These are phyloP conservation scores for Entomophthora muscae DNA, from an alignment of 371 early-diverging fungal genomes.

Conservation along the genomic window DNA sequence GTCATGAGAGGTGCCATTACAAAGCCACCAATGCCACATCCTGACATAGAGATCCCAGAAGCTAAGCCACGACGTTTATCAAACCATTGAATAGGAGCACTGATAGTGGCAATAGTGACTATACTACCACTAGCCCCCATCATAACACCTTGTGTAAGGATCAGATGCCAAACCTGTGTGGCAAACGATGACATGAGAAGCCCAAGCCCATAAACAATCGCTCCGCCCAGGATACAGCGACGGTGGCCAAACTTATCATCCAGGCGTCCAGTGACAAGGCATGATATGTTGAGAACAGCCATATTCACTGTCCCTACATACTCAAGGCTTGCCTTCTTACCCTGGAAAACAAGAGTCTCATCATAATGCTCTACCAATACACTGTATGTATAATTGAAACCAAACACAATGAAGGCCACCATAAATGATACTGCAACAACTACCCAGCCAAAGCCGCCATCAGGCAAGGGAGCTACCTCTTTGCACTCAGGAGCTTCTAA, in stretches of 20 bases:
- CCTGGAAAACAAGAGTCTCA: not conserved
- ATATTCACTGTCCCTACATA: not conserved
- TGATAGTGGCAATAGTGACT: conserved; percentile 38
- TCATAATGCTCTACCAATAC: conserved; percentile 20
- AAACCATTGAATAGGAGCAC: conserved; percentile 77
- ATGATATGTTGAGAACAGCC: not conserved
- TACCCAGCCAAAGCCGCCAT: conserved; percentile 18
- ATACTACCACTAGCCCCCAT: conserved; percentile 31
- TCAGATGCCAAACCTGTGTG: conserved; percentile 28
- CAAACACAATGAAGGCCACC: conserved; percentile 23
- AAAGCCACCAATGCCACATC: conserved; percentile 62
- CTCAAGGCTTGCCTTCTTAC: not conserved
- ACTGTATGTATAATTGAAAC: conserved; percentile 22
- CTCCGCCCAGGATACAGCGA: not conserved
- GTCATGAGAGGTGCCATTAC: conserved; percentile 43
- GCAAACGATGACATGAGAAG: not conserved
- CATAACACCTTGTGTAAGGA: conserved; percentile 26
- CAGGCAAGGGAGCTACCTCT: too few relatives aligned
- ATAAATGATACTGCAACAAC: conserved; percentile 19
- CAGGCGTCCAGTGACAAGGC: not conserved
- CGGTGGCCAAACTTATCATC: not conserved
- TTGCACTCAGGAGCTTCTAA: too few relatives aligned
- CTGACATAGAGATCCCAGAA: conserved; percentile 52
- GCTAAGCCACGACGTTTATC: conserved; percentile 42
- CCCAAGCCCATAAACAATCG: not conserved